Evolutionary conservation across 2,329 filamentous ascomycete genomes (phyloP).

Genomic region (Tolypocladium album): DNA sequence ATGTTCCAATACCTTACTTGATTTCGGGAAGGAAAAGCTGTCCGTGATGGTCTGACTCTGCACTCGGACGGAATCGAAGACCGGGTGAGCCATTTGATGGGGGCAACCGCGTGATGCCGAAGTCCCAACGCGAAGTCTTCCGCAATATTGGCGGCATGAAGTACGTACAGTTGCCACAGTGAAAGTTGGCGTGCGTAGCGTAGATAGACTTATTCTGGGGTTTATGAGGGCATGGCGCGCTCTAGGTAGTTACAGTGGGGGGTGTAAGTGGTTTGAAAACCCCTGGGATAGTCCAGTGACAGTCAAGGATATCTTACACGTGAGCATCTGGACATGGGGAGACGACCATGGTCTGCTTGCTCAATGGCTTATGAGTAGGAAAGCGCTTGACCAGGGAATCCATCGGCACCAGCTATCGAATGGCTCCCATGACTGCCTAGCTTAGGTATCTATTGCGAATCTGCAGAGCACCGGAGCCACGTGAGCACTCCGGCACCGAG

Average conservation of each 20-base stretch:
- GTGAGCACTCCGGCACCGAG: not conserved
- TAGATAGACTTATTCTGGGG: no score
- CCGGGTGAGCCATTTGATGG: not conserved
- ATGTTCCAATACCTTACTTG: no score
- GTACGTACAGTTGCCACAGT: no score
- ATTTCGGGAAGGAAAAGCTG: not conserved
- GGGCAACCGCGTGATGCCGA: not conserved
- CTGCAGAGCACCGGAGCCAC: not conserved
- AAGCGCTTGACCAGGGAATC: not conserved
- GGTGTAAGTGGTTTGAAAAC: no score
- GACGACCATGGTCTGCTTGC: no score
- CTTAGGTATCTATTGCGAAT: not conserved
- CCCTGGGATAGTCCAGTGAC: no score
- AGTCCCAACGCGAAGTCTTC: not conserved
- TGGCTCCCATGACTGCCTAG: not conserved
- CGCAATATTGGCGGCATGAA: not conserved
- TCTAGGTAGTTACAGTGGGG: no score
- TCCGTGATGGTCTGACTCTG: not conserved
- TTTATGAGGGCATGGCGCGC: no score
- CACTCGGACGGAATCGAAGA: not conserved
- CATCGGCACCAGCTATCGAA: not conserved
- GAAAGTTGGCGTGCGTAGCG: no score
- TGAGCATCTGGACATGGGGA: no score
- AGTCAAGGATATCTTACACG: no score
- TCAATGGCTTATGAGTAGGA: no score